Evolutionary conservation across 495 filamentous ascomycete species (phyloP).

Genomic region (Elasticomyces elasticus): DNA sequence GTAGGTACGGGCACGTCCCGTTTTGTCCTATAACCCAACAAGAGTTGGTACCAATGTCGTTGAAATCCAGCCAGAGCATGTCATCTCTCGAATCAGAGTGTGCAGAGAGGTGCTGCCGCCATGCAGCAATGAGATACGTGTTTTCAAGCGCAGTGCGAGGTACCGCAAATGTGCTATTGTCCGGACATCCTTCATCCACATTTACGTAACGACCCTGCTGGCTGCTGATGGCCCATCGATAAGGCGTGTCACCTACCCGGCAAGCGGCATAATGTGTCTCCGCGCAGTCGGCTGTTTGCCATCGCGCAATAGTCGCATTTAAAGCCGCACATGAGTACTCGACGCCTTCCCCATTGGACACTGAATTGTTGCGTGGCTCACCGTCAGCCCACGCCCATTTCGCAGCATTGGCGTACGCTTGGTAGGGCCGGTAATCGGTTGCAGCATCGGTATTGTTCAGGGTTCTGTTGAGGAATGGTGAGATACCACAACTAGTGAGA

Average conservation of each 20-base stretch:
- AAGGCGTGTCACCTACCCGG: conserved; percentile 41
- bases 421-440: conserved; percentile 37
- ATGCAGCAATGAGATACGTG: conserved; percentile 38
- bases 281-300: conserved; percentile 47
- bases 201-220: conserved; percentile 36
- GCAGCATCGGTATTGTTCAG: conserved; percentile 45
- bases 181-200: conserved; percentile 28
- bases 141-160: conserved; percentile 56
- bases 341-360: conserved; percentile 21
- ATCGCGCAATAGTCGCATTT: conserved; percentile 40
- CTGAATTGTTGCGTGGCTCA: conserved; percentile 40
- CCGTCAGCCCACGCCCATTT: conserved; percentile 52
- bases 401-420: conserved; percentile 39
- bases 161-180: conserved; percentile 33
- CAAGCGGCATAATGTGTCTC: conserved; percentile 44
- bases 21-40: conserved; percentile 52
- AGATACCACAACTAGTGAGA: conserved; percentile 48
- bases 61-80: conserved; percentile 48
- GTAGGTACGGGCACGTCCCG: conserved; percentile 44
- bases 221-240: conserved; percentile 45
- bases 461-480: conserved; percentile 46
- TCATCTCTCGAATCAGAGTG: conserved; percentile 20
- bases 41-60: conserved; percentile 41
- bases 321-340: conserved; percentile 46
- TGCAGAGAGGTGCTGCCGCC: conserved; percentile 15